Evolutionary conservation across 1,284 basidiomycete species (phyloP).

Genomic region (Melanopsichium pennsylvanicum): DNA sequence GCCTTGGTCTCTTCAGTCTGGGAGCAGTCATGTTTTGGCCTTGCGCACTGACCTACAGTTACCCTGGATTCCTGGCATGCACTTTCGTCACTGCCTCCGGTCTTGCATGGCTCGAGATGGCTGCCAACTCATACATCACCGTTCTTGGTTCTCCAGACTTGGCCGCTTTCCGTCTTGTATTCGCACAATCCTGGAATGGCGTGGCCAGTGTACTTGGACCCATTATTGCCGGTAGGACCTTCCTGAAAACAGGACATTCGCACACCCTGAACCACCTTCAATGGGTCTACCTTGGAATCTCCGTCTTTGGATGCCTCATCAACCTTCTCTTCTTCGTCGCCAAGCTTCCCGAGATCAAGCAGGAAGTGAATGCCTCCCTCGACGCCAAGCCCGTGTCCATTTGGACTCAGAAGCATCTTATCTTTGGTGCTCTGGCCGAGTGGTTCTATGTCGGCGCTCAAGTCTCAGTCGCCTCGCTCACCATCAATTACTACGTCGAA

Average conservation of each 20-base stretch:
- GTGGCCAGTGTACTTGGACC: conserved; percentile 81
- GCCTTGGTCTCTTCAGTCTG: conserved; percentile 70
- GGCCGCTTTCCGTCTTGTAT: conserved; percentile 80
- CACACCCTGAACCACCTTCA: conserved; percentile 76
- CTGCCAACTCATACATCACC: conserved; percentile 81
- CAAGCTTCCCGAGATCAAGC: conserved; percentile 76
- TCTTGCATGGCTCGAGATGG: conserved; percentile 70
- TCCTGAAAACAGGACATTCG: conserved; percentile 75
- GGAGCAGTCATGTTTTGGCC: conserved; percentile 47
- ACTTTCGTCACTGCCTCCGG: conserved; percentile 73
- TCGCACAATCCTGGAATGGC: conserved; percentile 83
- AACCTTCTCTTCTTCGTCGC: conserved; percentile 78
- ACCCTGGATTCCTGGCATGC: conserved; percentile 38
- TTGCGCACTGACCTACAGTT: conserved; percentile 23
- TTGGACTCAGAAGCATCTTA: conserved; percentile 76
- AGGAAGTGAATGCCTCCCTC: conserved; percentile 23
- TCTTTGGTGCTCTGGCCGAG: conserved; percentile 78
- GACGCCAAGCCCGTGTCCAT: conserved; percentile 68
- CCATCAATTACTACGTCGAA: conserved; percentile 71
- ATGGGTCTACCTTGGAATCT: conserved; percentile 81
- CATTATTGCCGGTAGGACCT: conserved; percentile 78
- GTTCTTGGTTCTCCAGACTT: conserved; percentile 73
- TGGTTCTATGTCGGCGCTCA: conserved; percentile 78
- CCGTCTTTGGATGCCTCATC: conserved; percentile 73
- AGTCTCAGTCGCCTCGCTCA: conserved; percentile 76